These are phyloP conservation scores for Pistacia vera DNA, from an alignment of 345 rosid genomes.

Conservation along the genomic window DNA sequence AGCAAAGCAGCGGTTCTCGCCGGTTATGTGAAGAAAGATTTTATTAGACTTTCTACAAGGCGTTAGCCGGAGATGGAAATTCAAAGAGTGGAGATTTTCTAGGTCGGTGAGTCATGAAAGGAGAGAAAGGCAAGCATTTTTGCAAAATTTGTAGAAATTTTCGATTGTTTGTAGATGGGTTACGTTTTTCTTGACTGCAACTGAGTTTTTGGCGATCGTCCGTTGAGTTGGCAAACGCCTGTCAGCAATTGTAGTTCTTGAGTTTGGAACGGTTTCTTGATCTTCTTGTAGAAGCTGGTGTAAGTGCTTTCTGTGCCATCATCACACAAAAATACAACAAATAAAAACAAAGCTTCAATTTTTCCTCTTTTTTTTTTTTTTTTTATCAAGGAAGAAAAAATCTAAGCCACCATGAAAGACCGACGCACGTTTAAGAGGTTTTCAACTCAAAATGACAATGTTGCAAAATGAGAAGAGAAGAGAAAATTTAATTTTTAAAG, in stretches of 20 bases:
- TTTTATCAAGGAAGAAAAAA: conserved; percentile 12
- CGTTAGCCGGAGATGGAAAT: conserved; percentile 46
- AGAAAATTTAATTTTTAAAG: conserved; percentile 2
- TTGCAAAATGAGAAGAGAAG: neutral
- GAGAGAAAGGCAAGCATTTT: conserved; percentile 75
- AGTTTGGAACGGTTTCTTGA: conserved; percentile 90
- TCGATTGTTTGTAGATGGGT: conserved; percentile 46
- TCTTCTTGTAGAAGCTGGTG: conserved; percentile 77
- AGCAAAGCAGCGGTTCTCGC: conserved; percentile 66
- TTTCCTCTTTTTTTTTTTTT: too few species aligned
- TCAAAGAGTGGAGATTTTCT: conserved; percentile 77
- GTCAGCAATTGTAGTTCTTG: conserved; percentile 63
- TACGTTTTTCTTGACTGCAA: conserved; percentile 58
- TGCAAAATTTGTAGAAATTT: conserved; percentile 56
- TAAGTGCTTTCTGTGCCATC: conserved; percentile 63
- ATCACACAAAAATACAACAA: conserved; percentile 7
- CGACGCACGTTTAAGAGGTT: conserved; percentile 47
- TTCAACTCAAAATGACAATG: conserved; percentile 38
- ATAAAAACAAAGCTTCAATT: neutral
- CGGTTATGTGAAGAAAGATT: conserved; percentile 67
- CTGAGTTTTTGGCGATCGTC: conserved; percentile 28
- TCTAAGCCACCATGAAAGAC: conserved; percentile 36
- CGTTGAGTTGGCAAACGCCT: conserved; percentile 46
- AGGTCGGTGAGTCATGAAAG: conserved; percentile 55
- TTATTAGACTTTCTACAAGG: conserved; percentile 48